phyloP scores from a whole-genome alignment of 176 grass and related monocot genomes.

The Saccharum officinarum region DNA sequence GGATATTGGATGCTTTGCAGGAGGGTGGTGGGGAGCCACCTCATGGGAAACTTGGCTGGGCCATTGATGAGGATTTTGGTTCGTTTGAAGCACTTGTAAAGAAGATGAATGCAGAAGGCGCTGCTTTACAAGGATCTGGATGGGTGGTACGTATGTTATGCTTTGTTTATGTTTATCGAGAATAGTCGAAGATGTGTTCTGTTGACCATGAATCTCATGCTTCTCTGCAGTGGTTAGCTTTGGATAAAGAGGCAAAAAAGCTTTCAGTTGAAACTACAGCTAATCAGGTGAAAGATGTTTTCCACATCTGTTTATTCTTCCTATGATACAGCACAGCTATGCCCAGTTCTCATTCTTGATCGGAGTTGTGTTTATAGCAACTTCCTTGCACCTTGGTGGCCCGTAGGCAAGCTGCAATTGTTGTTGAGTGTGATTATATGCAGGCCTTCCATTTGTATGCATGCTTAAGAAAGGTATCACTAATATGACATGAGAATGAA shows the following conservation, averaged over 20 bases:
- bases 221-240: constrained; percentile 77
- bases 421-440: constrained; percentile 10
- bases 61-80: constrained; percentile 91
- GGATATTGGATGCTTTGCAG: constrained; percentile 42
- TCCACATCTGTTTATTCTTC: constrained; percentile 12
- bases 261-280: constrained; percentile 93
- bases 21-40: constrained; percentile 91
- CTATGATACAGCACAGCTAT: neutral
- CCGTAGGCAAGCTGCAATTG: neutral
- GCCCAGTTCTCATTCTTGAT: neutral
- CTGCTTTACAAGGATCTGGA: constrained; percentile 98
- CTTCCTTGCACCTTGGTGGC: neutral
- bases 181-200: constrained; percentile 7
- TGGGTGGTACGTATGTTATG: constrained; percentile 77
- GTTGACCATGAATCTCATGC: constrained; percentile 14
- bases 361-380: neutral
- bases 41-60: constrained; percentile 85
- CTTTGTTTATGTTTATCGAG: constrained; percentile 14
- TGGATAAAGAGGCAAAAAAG: constrained; percentile 90
- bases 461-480: neutral
- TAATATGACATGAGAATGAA: neutral
- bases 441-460: neutral
- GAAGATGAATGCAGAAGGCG: constrained; percentile 96
- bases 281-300: constrained; percentile 76
- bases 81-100: constrained; percentile 77